phyloP scores from a whole-genome alignment of 106 monocot species.

The Dendrobium huoshanense region DNA sequence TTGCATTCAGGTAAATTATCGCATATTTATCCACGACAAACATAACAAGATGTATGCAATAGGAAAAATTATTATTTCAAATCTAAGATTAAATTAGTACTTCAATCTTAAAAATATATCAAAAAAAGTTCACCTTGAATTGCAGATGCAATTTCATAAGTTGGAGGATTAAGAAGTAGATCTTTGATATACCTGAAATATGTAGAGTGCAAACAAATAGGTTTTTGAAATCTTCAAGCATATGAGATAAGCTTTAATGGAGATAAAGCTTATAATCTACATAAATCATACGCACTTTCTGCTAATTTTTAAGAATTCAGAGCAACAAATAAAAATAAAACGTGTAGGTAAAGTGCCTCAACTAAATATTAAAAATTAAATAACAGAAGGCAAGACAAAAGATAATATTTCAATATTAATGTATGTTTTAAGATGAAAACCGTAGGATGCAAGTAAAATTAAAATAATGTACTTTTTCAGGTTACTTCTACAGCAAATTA shows the following conservation, averaged over 20 bases:
- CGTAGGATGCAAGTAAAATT: not conserved
- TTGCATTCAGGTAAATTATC: not conserved
- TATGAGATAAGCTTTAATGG: not conserved
- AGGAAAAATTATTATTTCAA: not conserved
- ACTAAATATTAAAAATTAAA: not conserved
- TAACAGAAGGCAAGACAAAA: not conserved
- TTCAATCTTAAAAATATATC: not conserved
- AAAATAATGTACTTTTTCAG: not conserved
- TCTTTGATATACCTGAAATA: slow-evolving; percentile 76
- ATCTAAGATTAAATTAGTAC: not conserved
- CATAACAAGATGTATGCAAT: not conserved
- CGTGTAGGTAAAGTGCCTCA: not conserved
- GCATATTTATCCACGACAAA: not conserved
- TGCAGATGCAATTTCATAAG: slow-evolving; percentile 63
- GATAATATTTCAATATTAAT: not conserved
- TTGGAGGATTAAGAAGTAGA: slow-evolving; percentile 91
- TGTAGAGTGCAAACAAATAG: not conserved
- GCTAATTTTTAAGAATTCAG: not conserved
- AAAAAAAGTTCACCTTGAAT: slow-evolving; percentile 53
- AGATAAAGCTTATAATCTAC: not conserved
- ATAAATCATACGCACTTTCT: not conserved
- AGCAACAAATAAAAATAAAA: not conserved
- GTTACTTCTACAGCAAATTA: not conserved
- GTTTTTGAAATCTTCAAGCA: not conserved
- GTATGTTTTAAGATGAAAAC: not conserved